Evolutionary conservation across 495 filamentous ascomycete genomes (phyloP).

Genomic region (Xylaria scruposa): DNA sequence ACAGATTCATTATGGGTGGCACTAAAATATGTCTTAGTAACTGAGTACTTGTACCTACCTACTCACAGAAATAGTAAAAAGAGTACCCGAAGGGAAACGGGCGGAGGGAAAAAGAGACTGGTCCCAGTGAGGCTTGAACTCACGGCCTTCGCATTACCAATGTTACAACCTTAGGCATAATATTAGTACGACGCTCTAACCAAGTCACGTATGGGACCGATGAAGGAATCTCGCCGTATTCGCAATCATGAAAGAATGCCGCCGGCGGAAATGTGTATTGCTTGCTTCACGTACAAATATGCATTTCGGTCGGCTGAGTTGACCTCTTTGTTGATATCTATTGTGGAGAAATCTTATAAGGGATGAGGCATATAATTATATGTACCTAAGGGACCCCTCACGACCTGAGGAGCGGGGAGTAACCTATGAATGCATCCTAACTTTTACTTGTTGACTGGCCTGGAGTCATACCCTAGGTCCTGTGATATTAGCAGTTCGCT

Average conservation of each 20-base stretch:
- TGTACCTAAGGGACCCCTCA: constrained; percentile 1
- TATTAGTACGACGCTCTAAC: constrained; percentile 16
- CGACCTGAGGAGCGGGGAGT: neutral
- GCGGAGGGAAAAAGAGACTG: neutral
- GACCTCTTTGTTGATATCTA: neutral
- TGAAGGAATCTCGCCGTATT: neutral
- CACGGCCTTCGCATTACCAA: constrained; percentile 3
- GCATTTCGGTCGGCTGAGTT: neutral
- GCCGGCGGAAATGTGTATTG: neutral
- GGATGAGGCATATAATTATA: neutral
- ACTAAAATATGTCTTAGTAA: too few species aligned
- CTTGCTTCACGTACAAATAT: neutral
- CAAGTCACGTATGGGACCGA: neutral
- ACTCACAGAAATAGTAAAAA: too few species aligned
- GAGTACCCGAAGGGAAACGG: neutral
- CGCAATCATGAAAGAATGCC: neutral
- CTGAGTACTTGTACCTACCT: too few species aligned
- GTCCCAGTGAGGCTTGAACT: constrained; percentile 11
- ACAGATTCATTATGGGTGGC: too few species aligned
- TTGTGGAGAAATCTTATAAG: neutral
- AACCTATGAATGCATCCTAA: neutral
- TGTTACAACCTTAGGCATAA: neutral
- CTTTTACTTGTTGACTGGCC: neutral
- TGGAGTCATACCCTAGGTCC: neutral
- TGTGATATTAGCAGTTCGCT: neutral